These are phyloP conservation scores for Diaporthe ilicicola DNA, from an alignment of 2,329 filamentous ascomycete genomes.

Conservation along the genomic window DNA sequence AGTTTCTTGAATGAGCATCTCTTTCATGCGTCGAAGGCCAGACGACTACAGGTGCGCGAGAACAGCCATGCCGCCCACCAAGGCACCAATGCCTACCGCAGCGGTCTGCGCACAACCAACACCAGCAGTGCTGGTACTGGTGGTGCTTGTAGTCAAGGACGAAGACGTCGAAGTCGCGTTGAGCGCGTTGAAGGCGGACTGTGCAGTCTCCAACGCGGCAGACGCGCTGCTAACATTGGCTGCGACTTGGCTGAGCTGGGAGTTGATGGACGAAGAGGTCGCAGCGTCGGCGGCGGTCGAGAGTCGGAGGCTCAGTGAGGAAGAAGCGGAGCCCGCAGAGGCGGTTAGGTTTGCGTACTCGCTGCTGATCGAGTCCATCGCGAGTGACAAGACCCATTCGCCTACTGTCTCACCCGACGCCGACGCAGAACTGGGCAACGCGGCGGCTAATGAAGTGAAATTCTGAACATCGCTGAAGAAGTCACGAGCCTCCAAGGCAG, in stretches of 20 bases:
- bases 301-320: background rate
- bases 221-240: background rate
- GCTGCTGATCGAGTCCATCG: background rate
- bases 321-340: background rate
- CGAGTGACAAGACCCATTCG: too few species aligned
- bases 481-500: background rate
- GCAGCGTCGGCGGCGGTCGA: slow-evolving; percentile 18
- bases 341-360: background rate
- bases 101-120: background rate
- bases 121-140: background rate
- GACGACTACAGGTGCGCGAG: slow-evolving; percentile 2
- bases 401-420: background rate
- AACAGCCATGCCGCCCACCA: slow-evolving; percentile 12
- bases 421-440: background rate
- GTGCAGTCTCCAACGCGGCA: background rate
- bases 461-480: background rate
- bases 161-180: background rate
- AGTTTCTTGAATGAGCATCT: too few species aligned
- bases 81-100: slow-evolving; percentile 6
- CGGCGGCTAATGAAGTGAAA: background rate
- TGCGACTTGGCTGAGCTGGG: background rate
- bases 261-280: background rate
- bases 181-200: background rate
- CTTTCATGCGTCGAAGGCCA: too few species aligned
- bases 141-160: background rate